Conservation (phyloP, 106 monocot genomes). For the Acorus gramineus region DNA sequence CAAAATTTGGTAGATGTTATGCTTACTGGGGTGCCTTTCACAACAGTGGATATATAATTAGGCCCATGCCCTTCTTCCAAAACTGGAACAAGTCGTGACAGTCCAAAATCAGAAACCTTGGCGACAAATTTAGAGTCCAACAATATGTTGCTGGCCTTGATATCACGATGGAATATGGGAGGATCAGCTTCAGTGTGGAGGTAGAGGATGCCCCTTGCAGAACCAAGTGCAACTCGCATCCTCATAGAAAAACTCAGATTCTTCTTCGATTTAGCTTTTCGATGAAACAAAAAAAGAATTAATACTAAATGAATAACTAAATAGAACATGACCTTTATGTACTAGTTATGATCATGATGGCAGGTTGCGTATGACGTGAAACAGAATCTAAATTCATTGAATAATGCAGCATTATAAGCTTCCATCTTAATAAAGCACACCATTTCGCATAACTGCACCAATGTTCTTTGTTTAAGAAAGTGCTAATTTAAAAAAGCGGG, state of each 20-base stretch:
- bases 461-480: too few species aligned
- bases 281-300: neutral
- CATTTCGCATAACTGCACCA: too few species aligned
- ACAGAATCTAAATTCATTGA: too few species aligned
- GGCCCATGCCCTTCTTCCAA: conserved; percentile 58
- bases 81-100: conserved; percentile 84
- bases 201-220: conserved; percentile 73
- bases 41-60: conserved; percentile 83
- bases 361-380: too few species aligned
- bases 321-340: too few species aligned
- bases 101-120: conserved; percentile 98
- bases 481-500: too few species aligned
- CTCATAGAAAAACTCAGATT: conserved; percentile 52
- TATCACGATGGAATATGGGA: conserved; percentile 87
- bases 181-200: conserved; percentile 90
- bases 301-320: too few species aligned
- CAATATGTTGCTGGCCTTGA: conserved; percentile 93
- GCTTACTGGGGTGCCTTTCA: conserved; percentile 95
- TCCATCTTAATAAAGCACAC: too few species aligned
- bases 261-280: conserved; percentile 31
- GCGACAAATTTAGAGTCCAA: conserved; percentile 74
- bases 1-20: neutral
- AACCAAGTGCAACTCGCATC: conserved; percentile 60
- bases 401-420: too few species aligned
- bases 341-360: too few species aligned